Evolutionary conservation across 805 yeast genomes (phyloP), one percentile per base, ranked within the genome.

Genomic region (Metschnikowia kunwiensis): DNA sequence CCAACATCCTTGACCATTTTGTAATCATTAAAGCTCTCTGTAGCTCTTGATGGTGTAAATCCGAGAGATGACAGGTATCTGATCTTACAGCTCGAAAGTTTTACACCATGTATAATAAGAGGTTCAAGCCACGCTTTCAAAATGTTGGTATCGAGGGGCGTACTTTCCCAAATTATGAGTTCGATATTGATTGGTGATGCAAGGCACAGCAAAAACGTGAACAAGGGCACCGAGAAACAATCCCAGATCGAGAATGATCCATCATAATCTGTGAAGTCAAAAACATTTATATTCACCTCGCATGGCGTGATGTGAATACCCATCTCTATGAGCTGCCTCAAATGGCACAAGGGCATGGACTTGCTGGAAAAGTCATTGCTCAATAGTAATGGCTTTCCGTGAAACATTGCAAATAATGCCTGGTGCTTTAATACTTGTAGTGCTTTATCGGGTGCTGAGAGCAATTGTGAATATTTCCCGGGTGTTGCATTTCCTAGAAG

Each of bases 241-340:
- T 28, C 21, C 31, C 42, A 26, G 25, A 34, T 33, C n/a, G 32
- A 34, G 20, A 34, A 34, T 5, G 40, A 36, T 13, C 29, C 27
- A 13, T 23, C 24, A 26, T 31, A 32, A 18, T 36, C 37, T 13
- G 42, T 32, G 35, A 38, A 42, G 38, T 39, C 51, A 36, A 29
- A 47, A 14, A 46, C 41, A 19, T 40, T 41, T 24, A 34, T 43
- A 17, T 45, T 40, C 32, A 57, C 40, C 5, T 47, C 50, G 10
- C 36, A 36, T 1, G 61, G 61, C 14, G 43, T 29, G 16, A 58
- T 57, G 24, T 42, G 27, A 11, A 58, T 30, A 12, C 44, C 35
- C 36, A 46, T 33, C 1, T n/a, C 21, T 9, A 45, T 33, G 15
- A 58, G 42, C 33, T 57, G 50, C 26, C 43, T 32, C 18, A 58